phyloP scores from a whole-genome alignment of 495 filamentous ascomycete genomes.

The Penicillium chermesinum region DNA sequence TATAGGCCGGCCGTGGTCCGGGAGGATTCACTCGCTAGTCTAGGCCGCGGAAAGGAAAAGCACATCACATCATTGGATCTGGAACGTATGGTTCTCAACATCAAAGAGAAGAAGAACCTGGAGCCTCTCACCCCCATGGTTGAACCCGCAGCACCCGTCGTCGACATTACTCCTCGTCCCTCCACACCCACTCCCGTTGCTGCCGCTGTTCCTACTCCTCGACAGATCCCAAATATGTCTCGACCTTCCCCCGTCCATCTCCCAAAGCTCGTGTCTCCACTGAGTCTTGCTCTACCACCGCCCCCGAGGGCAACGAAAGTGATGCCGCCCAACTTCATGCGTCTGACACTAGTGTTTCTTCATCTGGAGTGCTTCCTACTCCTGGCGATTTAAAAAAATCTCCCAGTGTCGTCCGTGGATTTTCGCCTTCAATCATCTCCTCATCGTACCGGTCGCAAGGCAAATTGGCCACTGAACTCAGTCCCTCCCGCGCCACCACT shows the following conservation, averaged over 20 bases:
- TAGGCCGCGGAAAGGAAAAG: slow-evolving; percentile 71
- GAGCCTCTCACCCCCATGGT: slow-evolving; percentile 47
- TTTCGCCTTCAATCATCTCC: slow-evolving; percentile 72
- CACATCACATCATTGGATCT: slow-evolving; percentile 85
- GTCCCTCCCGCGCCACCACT: slow-evolving; percentile 39
- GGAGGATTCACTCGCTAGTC: slow-evolving; percentile 44
- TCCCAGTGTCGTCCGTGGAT: slow-evolving; percentile 80
- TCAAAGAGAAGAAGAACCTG: slow-evolving; percentile 73
- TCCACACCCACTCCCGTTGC: slow-evolving; percentile 41
- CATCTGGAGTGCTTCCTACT: slow-evolving; percentile 30
- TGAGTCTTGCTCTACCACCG: slow-evolving; percentile 50
- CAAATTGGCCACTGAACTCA: slow-evolving; percentile 44
- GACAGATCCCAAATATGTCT: slow-evolving; percentile 10
- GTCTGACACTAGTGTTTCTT: slow-evolving; percentile 52
- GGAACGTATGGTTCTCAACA: slow-evolving; percentile 85
- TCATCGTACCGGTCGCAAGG: slow-evolving; percentile 65
- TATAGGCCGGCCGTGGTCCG: slow-evolving; percentile 43
- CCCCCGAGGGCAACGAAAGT: slow-evolving; percentile 46
- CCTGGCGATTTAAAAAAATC: slow-evolving; percentile 50
- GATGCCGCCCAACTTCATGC: slow-evolving; percentile 31
- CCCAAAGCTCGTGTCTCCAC: slow-evolving; percentile 39
- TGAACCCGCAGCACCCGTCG: slow-evolving; percentile 45
- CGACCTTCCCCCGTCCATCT: slow-evolving; percentile 11
- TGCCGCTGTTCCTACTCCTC: slow-evolving; percentile 31
- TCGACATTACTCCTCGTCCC: slow-evolving; percentile 45